phyloP scores from a whole-genome alignment of 2,329 filamentous ascomycete genomes.

The Albophoma yamanashiensis region DNA sequence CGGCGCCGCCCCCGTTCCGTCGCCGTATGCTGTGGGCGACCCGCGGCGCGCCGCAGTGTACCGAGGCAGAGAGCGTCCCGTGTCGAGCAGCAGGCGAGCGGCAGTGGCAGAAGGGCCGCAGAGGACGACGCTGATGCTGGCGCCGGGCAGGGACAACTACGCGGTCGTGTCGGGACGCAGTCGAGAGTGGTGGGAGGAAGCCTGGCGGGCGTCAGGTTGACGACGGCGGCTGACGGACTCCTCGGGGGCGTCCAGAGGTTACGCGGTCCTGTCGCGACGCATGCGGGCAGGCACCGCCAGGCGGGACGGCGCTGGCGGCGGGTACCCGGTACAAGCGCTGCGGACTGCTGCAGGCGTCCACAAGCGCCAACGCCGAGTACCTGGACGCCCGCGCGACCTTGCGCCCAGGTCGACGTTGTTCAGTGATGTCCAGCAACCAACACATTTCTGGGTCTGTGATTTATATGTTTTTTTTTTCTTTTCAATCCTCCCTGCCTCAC shows the following conservation, averaged over 20 bases:
- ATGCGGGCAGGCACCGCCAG: conserved; percentile 4
- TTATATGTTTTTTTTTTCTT: background rate
- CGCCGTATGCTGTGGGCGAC: background rate
- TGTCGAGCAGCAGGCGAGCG: background rate
- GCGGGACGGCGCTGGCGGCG: background rate
- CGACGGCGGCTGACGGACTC: conserved; percentile 2
- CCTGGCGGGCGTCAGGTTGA: conserved; percentile 1
- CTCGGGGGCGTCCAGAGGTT: conserved; percentile 8
- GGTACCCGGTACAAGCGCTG: background rate
- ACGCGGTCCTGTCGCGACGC: conserved; percentile 20
- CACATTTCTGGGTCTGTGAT: background rate
- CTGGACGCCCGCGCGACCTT: background rate
- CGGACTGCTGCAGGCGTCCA: background rate
- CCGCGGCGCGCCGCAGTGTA: background rate
- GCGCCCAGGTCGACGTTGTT: background rate
- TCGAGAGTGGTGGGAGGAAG: background rate
- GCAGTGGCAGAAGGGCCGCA: background rate
- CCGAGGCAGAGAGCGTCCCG: background rate
- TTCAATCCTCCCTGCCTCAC: background rate
- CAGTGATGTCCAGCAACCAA: background rate
- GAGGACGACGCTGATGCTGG: background rate
- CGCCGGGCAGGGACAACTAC: background rate
- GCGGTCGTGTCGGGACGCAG: background rate
- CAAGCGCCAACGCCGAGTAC: background rate
- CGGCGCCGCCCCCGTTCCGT: background rate